Conservation (phyloP, 2,329 filamentous ascomycete species). For the Calycina herbarum region DNA sequence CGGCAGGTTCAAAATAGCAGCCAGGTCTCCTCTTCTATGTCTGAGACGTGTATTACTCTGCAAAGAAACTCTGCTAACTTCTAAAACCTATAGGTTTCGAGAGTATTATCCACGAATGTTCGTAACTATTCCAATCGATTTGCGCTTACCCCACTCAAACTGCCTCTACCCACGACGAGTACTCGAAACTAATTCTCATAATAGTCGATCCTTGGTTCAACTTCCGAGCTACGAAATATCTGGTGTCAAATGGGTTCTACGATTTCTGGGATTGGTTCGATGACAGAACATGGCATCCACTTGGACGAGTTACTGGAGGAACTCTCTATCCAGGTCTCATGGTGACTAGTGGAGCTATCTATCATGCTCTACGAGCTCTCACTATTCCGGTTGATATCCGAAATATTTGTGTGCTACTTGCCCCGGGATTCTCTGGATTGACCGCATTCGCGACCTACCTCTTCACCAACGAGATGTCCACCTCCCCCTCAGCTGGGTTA, state of each 20-base stretch:
- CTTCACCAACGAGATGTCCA: constrained; percentile 94
- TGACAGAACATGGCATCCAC: constrained; percentile 98
- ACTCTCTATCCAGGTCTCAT: constrained; percentile 98
- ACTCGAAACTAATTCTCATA: constrained; percentile 34
- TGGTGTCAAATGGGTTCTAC: constrained; percentile 95
- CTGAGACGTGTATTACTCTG: background rate
- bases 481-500: constrained; percentile 91
- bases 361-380: constrained; percentile 85
- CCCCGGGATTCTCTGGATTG: constrained; percentile 89
- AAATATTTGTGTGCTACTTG: constrained; percentile 96
- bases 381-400: constrained; percentile 95
- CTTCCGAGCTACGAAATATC: constrained; percentile 96
- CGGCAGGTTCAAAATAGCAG: background rate
- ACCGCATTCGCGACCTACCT: constrained; percentile 93
- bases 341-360: constrained; percentile 97
- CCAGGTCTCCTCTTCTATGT: background rate
- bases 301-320: constrained; percentile 95
- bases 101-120: constrained; percentile 99
- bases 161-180: background rate
- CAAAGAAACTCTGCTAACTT: constrained; percentile 27
- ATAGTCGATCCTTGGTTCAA: constrained; percentile 99
- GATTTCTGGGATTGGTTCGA: constrained; percentile 99
- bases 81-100: constrained; percentile 71
- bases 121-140: constrained; percentile 45
- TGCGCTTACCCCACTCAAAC: background rate